Evolutionary conservation across 1,284 basidiomycete species (phyloP).

Genomic region (Meripilus lineatus): DNA sequence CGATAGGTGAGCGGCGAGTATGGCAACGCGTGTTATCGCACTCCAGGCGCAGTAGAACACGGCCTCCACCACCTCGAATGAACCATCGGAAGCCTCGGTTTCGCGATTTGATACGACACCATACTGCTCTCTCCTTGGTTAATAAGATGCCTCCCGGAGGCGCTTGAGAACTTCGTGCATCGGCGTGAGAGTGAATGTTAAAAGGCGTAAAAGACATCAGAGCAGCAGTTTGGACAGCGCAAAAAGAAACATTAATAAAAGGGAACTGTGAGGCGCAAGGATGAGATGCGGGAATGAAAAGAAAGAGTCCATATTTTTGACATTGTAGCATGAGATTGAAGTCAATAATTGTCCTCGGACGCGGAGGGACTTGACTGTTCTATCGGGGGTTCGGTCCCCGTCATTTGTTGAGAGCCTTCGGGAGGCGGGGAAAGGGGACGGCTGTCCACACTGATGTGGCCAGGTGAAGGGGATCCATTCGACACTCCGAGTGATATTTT

Average conservation of each 20-base stretch:
- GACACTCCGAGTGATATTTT: slow-evolving; percentile 55
- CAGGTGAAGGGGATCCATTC: slow-evolving; percentile 49
- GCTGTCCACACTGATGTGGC: slow-evolving; percentile 38
- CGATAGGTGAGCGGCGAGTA: neutral
- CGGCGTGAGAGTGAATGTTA: neutral
- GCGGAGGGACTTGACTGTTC: slow-evolving; percentile 60
- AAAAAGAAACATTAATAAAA: slow-evolving; percentile 1
- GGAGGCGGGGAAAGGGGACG: slow-evolving; percentile 63
- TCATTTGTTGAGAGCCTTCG: slow-evolving; percentile 50
- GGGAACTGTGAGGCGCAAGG: neutral
- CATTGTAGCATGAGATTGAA: slow-evolving; percentile 4
- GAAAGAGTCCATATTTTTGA: slow-evolving; percentile 3
- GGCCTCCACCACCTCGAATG: neutral
- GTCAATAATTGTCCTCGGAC: slow-evolving; percentile 41
- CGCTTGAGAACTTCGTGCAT: neutral
- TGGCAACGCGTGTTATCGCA: neutral
- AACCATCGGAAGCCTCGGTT: too few species aligned
- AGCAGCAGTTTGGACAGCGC: slow-evolving; percentile 4
- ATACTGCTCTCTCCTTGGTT: neutral
- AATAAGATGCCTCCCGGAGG: neutral
- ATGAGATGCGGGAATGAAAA: slow-evolving; percentile 7
- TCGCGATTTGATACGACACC: too few species aligned
- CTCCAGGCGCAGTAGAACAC: neutral
- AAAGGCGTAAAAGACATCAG: neutral
- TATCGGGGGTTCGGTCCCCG: slow-evolving; percentile 49